Evolutionary conservation across 2,329 filamentous ascomycete genomes (phyloP), one percentile per base, ranked within the genome.

Genomic region (Penicillium sp.): DNA sequence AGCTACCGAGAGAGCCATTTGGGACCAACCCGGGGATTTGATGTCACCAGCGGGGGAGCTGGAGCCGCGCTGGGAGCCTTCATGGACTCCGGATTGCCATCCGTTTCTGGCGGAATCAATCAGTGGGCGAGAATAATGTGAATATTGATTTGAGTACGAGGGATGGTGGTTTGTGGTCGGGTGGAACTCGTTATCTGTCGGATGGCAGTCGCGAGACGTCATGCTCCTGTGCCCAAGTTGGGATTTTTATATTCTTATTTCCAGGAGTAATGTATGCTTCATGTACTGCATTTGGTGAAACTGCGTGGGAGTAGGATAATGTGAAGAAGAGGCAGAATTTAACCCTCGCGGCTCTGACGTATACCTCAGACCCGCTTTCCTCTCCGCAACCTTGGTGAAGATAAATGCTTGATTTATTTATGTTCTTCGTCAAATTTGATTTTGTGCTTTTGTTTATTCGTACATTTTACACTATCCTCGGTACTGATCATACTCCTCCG

Each of bases 401-500:
- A 22, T 5, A 20, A 29, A 29, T 20, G 35, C 24, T 49, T 22
- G 29, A 22, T 3, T 16, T 38, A 1, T 22, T 37, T 3, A 16
- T 18, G 4, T 31, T 31, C 6, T 16, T 29, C 7, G 14, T 18
- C 31, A 38, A 47, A 50, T 18, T 53, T 35, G 22, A 42, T 31
- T 31, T 47, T 42, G 16, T 35, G 16, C 29, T 31, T 35, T 49
- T 46, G 20, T 56, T 13, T 29, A 31, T 11, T 37, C 37, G 26
- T 56, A 32, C 46, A 45, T 35, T 34, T 38, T 31, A 49, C 16
- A 43, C 13, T 48, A 61, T 64, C 64, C 81, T 61, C 79, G 75
- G 61, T 79, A 83, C 56, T 75, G 72, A 47, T 79, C 75, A 64
- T 78, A 83, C 40, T 76, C 75, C 52, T 81, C 82, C 43, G 91